Base-by-base conservation (phyloP, 192 early-diverging fungal species). In the Borealophlyctis nickersoniae region DNA sequence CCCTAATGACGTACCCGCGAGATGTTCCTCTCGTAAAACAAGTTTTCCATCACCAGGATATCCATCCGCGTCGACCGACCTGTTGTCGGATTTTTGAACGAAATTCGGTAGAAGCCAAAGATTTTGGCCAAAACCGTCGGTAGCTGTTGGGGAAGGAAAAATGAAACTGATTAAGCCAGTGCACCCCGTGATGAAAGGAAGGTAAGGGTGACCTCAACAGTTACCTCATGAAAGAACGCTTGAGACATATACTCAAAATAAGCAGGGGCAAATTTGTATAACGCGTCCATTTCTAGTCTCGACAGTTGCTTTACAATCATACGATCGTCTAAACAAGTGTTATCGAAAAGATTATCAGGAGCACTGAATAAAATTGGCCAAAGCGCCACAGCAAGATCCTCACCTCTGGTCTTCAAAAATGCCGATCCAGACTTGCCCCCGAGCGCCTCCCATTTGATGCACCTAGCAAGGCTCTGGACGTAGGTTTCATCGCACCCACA, bases 11-110 rank as follows among this genome's bases (percentile, higher is more conserved):
- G 7, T 76, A 89, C 87, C 75, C 78, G 85, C 7, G 77, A 78
- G 58, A 92, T 87, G 49, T 83, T 86, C 34, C 92, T 85, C 51
- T 93, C 86, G 69, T 89, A 96, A 63, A 94, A 97, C 34, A 98
- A 70, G 58, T 98, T 98, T 70, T 98, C 95, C 95, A 96, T 95
- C 14, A 98, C 89, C 14, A 96, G 71, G 5, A 96, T 84, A 72
- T 93, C 92, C 86, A 98, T 89, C 52, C 92, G 87, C 73, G 90
- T 82, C 23, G 77, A 82, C 60, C 89, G 87, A n/a, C 92, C 89
- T 2, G 88, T 85, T 0, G 84, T 77, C n/a, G 87, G 82, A 66
- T 92, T 94, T 58, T 89, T 94, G 71, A 85, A 93, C 0, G 91
- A 88, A 3, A 98, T 89, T 27, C 89, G 85, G 66, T 95, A 98